A percentile compares a stretch with the other conserved stretches of the same genome.
These are phyloP conservation scores for Coprinopsis marcescibilis DNA, from an alignment of 768 basidiomycete genomes.

Conservation along the genomic window DNA sequence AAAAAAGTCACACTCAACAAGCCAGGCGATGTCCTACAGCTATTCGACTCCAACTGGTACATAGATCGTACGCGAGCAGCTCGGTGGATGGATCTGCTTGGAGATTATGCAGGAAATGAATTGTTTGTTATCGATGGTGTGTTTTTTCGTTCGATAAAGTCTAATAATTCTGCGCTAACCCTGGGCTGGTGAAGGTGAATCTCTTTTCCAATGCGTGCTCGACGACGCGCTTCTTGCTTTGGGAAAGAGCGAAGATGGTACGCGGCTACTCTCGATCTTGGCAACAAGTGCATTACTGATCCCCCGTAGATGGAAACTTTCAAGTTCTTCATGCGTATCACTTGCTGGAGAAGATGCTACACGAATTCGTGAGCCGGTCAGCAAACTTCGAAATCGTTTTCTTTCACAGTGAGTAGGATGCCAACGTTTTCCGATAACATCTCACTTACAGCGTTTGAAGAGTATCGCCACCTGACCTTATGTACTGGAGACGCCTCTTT, in stretches of 20 bases:
- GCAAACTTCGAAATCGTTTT: slow-evolving; percentile 62
- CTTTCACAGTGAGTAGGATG: slow-evolving; percentile 40
- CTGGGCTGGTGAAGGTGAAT: too few relatives aligned
- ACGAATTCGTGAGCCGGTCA: slow-evolving; percentile 41
- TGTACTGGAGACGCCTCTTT: slow-evolving; percentile 30
- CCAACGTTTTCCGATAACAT: neutral
- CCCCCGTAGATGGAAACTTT: slow-evolving; percentile 41
- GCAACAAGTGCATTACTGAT: neutral
- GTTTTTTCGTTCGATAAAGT: slow-evolving; percentile 2
- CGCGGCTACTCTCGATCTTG: neutral
- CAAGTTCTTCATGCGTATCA: slow-evolving; percentile 60
- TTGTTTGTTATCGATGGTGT: slow-evolving; percentile 61
- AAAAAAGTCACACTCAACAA: neutral
- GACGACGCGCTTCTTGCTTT: slow-evolving; percentile 58
- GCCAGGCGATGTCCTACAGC: slow-evolving; percentile 10
- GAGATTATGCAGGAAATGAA: slow-evolving; percentile 66
- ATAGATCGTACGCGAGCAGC: slow-evolving; percentile 12
- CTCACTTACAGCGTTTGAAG: slow-evolving; percentile 23
- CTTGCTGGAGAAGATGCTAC: slow-evolving; percentile 45
- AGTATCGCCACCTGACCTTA: slow-evolving; percentile 36
- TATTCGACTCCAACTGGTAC: slow-evolving; percentile 16
- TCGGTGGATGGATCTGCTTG: slow-evolving; percentile 59
- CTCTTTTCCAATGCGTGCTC: slow-evolving; percentile 52
- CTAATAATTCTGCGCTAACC: slow-evolving; percentile 5
- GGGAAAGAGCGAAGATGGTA: slow-evolving; percentile 39